These are phyloP conservation scores for Leccinum fallax DNA, from an alignment of 1,284 basidiomycete genomes.

Conservation along the genomic window DNA sequence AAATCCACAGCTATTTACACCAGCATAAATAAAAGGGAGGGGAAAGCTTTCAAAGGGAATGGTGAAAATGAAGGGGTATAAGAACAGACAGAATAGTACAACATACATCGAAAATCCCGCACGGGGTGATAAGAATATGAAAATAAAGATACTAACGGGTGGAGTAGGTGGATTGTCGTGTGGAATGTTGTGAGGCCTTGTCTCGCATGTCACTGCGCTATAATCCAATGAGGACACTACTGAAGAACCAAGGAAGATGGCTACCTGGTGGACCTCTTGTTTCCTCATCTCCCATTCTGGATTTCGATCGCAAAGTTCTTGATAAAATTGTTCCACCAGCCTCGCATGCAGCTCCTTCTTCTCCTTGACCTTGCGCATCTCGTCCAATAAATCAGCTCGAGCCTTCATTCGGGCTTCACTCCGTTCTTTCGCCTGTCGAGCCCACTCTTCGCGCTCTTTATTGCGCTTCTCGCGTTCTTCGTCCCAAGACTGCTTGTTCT, in stretches of 20 bases:
- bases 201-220: conserved; percentile 33
- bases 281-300: conserved; percentile 66
- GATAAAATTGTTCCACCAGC: conserved; percentile 49
- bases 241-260: conserved; percentile 13
- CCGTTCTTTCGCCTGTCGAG: conserved; percentile 50
- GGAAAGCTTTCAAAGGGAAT: background rate
- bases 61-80: background rate
- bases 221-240: conserved; percentile 11
- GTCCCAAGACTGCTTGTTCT: conserved; percentile 35
- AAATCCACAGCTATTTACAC: conserved; percentile 18
- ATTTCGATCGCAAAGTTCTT: conserved; percentile 53
- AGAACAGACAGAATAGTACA: conserved; percentile 23
- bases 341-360: conserved; percentile 36
- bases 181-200: background rate
- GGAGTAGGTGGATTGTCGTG: conserved; percentile 17
- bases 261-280: conserved; percentile 43
- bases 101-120: conserved; percentile 24
- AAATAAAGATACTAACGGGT: conserved; percentile 23
- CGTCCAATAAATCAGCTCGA: conserved; percentile 31
- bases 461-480: conserved; percentile 50
- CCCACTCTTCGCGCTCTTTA: conserved; percentile 64
- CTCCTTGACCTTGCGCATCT: conserved; percentile 36
- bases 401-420: conserved; percentile 42
- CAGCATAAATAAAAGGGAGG: conserved; percentile 7
- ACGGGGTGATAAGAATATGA: conserved; percentile 33